Evolutionary conservation across 2,329 filamentous ascomycete species (phyloP), one percentile per base, ranked within the genome.

Genomic region (Aureobasidium sp.): DNA sequence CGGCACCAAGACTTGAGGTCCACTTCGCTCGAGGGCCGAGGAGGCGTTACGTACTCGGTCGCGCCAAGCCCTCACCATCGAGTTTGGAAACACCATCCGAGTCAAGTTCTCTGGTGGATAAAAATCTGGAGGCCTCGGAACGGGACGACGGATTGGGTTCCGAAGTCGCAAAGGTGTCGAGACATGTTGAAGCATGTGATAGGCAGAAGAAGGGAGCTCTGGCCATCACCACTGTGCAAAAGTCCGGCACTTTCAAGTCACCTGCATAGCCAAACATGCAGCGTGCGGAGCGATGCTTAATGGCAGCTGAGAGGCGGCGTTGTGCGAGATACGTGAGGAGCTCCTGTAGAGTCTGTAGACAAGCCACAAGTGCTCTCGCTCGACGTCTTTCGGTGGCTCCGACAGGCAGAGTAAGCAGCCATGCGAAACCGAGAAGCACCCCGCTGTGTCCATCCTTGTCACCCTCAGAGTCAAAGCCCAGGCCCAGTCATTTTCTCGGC

Each of bases 21-120:
- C 53, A 45, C 37, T 33, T 45, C 14, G 53, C 35, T 35, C 12
- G n/a, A 33, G 35, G 40, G 40, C 53, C 39, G 27, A 57, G 27
- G 40, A 48, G 11, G 9, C 29, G 53, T 57, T 57, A 57, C 53
- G 53, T 57, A 57, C n/a, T 31, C 37, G 24, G 37, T 54, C 37
- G 50, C 50, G 53, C 53, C 53, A 57, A 57, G 40, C 5, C 40
- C 53, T 57, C 53, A 57, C 53, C 53, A 57, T 33, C n/a, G 29
- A 27, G 11, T 39, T 35, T 35, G 40, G 29, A 57, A 44, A 57
- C 53, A 45, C 27, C n/a, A 15, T 57, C 35, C 40, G n/a, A 57
- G 53, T 57, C 53, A 45, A 45, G 40, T 11, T 27, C 22, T 31
- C 40, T 17, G 15, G 5, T 31, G 24, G n/a, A 17, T 5, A 6